Evolutionary conservation across 352 stramenopile species (phyloP), one percentile per base, ranked within the genome.

Genomic region (Globisporangium nodosum): DNA sequence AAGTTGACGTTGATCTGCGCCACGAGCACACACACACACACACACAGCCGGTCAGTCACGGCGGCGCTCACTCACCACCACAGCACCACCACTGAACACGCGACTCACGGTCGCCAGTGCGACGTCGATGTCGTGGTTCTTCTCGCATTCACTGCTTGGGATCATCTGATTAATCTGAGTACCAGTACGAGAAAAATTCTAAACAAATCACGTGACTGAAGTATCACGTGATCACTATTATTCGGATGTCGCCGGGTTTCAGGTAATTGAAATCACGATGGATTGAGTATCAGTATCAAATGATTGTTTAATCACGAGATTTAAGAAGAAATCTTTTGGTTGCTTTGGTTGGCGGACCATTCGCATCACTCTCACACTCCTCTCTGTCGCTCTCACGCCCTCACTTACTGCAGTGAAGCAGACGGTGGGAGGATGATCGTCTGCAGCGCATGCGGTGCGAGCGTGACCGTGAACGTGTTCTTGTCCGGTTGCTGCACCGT

Each of bases 1-100:
- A 87, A 87, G 63, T 84, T 81, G 46, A 79, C 24, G 21, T 68
- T 69, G 12, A 84, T 52, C 73, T 83, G 27, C 16, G 7, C 15
- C 48, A 52, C n/a, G 40, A 16, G 11, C 13, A 20, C 40, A n/a
- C 40, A 24, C 16, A 47, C 13, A 20, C 40, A n/a, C 40, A 24
- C 16, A 47, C 42, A 45, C 8, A 47, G 33, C 42, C 40, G 15
- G 27, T 53, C 33, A n/a, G 30, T 27, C 15, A 5, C 31, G 31
- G 24, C 9, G 24, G 24, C 24, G 24, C 24, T 7, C 13, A 20
- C n/a, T 6, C 9, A 0, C 5, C 42, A 49, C 27, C 35, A 15
- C 8, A 43, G 37, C 5, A 27, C 12, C 9, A 18, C 30, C 7
- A 21, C 5, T 5, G 21, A 3, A 2, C 35, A 21, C 42, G 37